phyloP scores from a whole-genome alignment of 2,329 filamentous ascomycete species.

The Lizonia empirigonia region DNA sequence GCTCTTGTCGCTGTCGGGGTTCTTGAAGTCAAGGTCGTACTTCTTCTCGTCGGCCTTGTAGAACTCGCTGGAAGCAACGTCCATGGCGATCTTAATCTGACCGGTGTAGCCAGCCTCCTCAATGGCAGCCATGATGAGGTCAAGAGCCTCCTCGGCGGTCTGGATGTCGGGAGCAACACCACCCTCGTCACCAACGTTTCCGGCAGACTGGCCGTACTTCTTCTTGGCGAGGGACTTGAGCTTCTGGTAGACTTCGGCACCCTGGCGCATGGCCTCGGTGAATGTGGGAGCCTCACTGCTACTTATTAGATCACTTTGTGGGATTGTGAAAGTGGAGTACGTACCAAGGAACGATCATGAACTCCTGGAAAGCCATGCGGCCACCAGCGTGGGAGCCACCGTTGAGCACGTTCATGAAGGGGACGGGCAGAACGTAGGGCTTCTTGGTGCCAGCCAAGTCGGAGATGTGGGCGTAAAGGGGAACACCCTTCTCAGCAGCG shows the following conservation, averaged over 20 bases:
- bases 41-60: slow-evolving; percentile 97
- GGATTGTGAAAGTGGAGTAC: slow-evolving; percentile 16
- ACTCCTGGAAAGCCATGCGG: slow-evolving; percentile 69
- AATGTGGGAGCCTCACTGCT: slow-evolving; percentile 80
- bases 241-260: slow-evolving; percentile 96
- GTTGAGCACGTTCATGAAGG: slow-evolving; percentile 63
- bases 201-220: slow-evolving; percentile 98
- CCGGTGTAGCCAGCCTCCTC: slow-evolving; percentile 95
- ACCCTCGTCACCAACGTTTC: slow-evolving; percentile 99
- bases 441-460: slow-evolving; percentile 59
- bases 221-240: slow-evolving; percentile 98
- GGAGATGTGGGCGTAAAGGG: slow-evolving; percentile 64
- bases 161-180: slow-evolving; percentile 99
- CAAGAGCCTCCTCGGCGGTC: slow-evolving; percentile 93
- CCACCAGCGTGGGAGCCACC: slow-evolving; percentile 94
- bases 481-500: slow-evolving; percentile 60
- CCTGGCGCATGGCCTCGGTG: slow-evolving; percentile 94
- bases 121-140: slow-evolving; percentile 93
- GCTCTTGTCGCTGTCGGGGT: slow-evolving; percentile 90
- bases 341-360: slow-evolving; percentile 60
- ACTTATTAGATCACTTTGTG: slow-evolving; percentile 22
- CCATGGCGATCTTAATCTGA: slow-evolving; percentile 98
- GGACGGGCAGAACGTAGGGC: slow-evolving; percentile 62
- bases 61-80: slow-evolving; percentile 98
- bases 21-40: slow-evolving; percentile 99